phyloP scores from a whole-genome alignment of 306 rosid species.

The Gastrolobium villosum region DNA sequence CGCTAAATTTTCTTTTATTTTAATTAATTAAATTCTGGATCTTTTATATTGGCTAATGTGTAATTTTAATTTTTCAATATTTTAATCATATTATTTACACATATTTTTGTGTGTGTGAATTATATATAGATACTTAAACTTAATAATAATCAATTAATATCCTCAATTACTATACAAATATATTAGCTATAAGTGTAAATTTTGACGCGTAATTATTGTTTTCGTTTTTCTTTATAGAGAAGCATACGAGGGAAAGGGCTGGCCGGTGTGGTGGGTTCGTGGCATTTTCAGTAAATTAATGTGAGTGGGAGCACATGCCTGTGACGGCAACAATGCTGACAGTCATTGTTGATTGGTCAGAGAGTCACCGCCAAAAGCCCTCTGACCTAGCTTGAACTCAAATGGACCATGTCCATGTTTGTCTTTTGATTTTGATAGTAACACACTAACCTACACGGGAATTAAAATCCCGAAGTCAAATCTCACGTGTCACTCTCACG shows the following conservation, averaged over 20 bases:
- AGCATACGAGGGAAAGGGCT: background rate
- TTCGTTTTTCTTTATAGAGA: background rate
- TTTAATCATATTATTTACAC: background rate
- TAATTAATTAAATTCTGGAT: too few relatives aligned
- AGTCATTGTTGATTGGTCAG: constrained; percentile 34
- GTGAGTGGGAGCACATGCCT: constrained; percentile 13
- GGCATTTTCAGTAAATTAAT: background rate
- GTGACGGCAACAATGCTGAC: constrained; percentile 53
- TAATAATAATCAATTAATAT: too few relatives aligned
- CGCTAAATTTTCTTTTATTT: too few relatives aligned
- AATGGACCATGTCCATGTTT: too few relatives aligned
- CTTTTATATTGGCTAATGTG: too few relatives aligned
- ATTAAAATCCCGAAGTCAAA: background rate
- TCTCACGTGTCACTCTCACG: background rate
- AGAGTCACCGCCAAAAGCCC: constrained; percentile 4
- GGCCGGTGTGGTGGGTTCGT: background rate
- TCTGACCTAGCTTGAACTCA: background rate
- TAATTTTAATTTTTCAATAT: too few relatives aligned
- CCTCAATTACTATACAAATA: too few relatives aligned
- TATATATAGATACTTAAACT: too few relatives aligned
- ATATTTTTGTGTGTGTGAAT: background rate
- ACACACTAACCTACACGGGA: background rate
- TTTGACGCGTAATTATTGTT: too few relatives aligned
- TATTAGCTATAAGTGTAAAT: too few relatives aligned
- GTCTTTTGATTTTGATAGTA: background rate